Base-by-base conservation (phyloP, 805 yeast genomes). In the Lachancea lanzarotensis region DNA sequence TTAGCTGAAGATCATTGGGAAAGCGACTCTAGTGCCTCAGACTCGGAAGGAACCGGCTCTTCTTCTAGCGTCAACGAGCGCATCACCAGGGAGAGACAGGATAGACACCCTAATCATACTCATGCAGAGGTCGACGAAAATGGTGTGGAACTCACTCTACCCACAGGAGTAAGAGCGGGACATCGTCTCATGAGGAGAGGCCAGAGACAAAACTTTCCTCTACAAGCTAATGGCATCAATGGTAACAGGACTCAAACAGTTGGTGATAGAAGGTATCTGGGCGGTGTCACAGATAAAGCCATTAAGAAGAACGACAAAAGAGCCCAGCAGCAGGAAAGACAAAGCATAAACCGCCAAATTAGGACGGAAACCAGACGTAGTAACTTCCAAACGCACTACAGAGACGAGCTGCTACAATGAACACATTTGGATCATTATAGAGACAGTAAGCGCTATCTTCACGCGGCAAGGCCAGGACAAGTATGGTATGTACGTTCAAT, bases 361-460 rank as follows among this genome's bases (percentile, higher is more conserved):
- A 61, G 67, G 32, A 69, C 80, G 50, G 84, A 86, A 26, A 76
- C 79, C 45, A 84, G 79, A 63, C 78, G 78, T 60, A 70, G 81
- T 62, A 93, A 91, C 66, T 76, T 79, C 73, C 96, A 91, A 73
- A 78, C 79, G 26, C 95, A 93, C 61, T 87, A 66, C 71, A 76
- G 95, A 60, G 95, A 88, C 60, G 82, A 79, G 58, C 65, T 85
- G 53, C 69, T 87, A 27, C 44, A 41, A 27, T 41, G 34, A 35
- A 13, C 15, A 17, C 12, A 15, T 17, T 15, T 9, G 9, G n/a
- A 8, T 8, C 8, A 22, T 22, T 8, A 22, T 6, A 22, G 4
- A 8, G 8, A 22, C 25, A 22, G 4, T 13, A 7, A 29, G 13
- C 13, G 31, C 11, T 29, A 11, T 5, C 13, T 13, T 29, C 5